Base-by-base conservation (phyloP, 1,139 yeast genomes). In the Geotrichum histeridarum region DNA sequence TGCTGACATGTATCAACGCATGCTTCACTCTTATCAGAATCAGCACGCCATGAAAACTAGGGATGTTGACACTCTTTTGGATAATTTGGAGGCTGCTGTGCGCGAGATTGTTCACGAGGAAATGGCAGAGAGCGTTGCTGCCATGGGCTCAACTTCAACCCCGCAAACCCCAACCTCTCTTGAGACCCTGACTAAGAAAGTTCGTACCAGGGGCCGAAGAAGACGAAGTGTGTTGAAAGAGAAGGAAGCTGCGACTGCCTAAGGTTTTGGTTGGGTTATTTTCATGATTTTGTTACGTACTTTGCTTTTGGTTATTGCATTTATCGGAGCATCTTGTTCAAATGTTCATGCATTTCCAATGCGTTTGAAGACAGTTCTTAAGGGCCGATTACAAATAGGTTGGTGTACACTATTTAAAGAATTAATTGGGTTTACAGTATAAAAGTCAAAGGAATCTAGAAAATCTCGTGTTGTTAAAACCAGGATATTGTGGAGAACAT, bases 171-270 rank as follows among this genome's bases (percentile, higher is more conserved):
- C 36, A 14, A 43, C 51, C 2, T 42, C 51, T 17, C 30, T 47
- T 30, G 54, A 43, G 31, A 22, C 31, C 7, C 39, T 51, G n/a
- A 51, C 49, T 8, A 45, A 42, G 27, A 52, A 48, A 27, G 47
- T 38, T 4, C 42, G 51, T 37, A 32, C 54, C 2, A 22, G 54
- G 42, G 54, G 54, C 7, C 42, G 54, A 27, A 47, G 50, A 35
- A 41, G 54, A 36, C 35, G 50, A 43, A 52, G 54, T n/a, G 39
- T 17, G 39, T 37, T 37, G 15, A 14, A 14, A 37, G 15, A 37
- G 39, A 22, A 22, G 27, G 27, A 22, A 22, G 27, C 27, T 22
- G 27, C 27, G 5, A 22, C 27, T 22, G 27, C 27, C 27, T 22
- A 22, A 22, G 27, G 4, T 22, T 22, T 22, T 22, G 27, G 27